A percentile compares a stretch with the other conserved stretches of the same genome.
Evolutionary conservation across 768 basidiomycete species (phyloP).

Genomic region (Lanmaoa pseudosensibilis): DNA sequence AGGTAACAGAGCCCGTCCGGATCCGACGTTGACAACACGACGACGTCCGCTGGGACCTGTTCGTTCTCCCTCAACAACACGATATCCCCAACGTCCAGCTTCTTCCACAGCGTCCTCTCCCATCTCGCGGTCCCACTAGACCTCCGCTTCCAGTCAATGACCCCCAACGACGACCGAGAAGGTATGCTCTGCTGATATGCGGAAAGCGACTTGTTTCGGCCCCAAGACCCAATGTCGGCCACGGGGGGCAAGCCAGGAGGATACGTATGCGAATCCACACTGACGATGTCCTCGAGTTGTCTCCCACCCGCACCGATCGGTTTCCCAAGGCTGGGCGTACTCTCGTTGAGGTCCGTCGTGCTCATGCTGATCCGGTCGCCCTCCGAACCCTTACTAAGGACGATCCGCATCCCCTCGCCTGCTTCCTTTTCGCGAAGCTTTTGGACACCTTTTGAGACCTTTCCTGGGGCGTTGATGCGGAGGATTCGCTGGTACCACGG

Average conservation of each 20-base stretch:
- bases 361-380: constrained; percentile 41
- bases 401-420: constrained; percentile 59
- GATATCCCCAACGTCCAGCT: constrained; percentile 95
- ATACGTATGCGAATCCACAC: constrained; percentile 65
- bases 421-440: constrained; percentile 83
- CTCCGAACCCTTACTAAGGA: constrained; percentile 49
- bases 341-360: constrained; percentile 45
- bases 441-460: constrained; percentile 80
- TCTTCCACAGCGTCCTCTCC: constrained; percentile 98
- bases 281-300: constrained; percentile 66
- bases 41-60: constrained; percentile 94
- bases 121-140: constrained; percentile 73
- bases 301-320: constrained; percentile 46
- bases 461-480: constrained; percentile 67
- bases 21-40: constrained; percentile 90
- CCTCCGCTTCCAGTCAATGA: constrained; percentile 77
- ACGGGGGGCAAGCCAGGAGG: constrained; percentile 45
- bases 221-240: constrained; percentile 37
- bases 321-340: constrained; percentile 41
- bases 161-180: constrained; percentile 61
- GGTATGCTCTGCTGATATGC: constrained; percentile 57
- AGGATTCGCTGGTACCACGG: constrained; percentile 75
- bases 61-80: constrained; percentile 91
- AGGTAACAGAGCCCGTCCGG: constrained; percentile 90
- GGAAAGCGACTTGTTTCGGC: constrained; percentile 40